Evolutionary conservation across 129 eudicot genomes (phyloP), one percentile per base, ranked within the genome.

Genomic region (Flaveria brownii): DNA sequence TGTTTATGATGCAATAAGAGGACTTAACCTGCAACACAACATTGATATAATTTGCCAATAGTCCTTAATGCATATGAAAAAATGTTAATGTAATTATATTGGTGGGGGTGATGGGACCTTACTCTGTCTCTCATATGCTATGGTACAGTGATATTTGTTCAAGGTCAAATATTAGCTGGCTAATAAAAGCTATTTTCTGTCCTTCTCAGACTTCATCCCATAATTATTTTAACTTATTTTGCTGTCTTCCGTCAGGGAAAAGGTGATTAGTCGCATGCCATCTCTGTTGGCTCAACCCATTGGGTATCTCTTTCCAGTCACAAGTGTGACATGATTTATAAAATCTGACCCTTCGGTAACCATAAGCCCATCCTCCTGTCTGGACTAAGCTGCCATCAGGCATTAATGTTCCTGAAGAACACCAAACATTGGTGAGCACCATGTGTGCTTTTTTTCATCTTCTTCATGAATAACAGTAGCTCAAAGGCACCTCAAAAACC

Each of bases 251-350:
- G 9, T 86, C 93, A 0, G 96, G 96, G 71, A 92, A 59, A 9
- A 86, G n/a, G 2, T 92, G 97, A 49, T 89, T 84, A 15, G 90
- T 85, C 4, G 96, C 88, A 39, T 92, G 89, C 97, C 97, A 92
- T 66, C 97, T 71, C 1, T 81, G 45, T 39, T 63, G 73, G n/a
- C 18, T 14, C 63, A 92, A 80, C 6, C 79, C 87, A 1, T 54
- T 11, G 0, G 41, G 62, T 4, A 61, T 74, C 79, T 92, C 97
- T 52, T 77, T 49, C 97, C 97, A 92, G 16, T 92, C 97, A 8
- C 97, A 87, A 0, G 74, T 41, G 17, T 12, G 51, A 72, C 93
- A 87, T 0, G 96, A 90, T 4, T 54, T 56, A 78, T 56, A 87
- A 2, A 10, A 56, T 22, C 93, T 42, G 23, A 81, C 91, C 9